These are phyloP conservation scores for Gomphus sp. DNA, from an alignment of 1,284 basidiomycete species.

Conservation along the genomic window DNA sequence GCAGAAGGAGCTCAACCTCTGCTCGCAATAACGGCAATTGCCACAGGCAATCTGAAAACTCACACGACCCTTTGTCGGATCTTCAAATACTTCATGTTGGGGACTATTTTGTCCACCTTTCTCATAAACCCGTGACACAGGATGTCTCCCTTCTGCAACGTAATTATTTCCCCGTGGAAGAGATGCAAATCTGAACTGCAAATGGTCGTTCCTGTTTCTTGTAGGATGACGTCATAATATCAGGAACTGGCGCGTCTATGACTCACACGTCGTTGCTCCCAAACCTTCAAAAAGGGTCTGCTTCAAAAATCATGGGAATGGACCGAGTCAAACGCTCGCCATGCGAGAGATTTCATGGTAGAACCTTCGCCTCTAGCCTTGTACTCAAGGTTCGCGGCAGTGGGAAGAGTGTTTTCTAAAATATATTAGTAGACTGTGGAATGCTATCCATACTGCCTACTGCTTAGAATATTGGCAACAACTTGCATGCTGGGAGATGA, in stretches of 20 bases:
- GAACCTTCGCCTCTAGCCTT: constrained; percentile 39
- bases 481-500: constrained; percentile 27
- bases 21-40: constrained; percentile 59
- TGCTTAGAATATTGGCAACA: constrained; percentile 27
- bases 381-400: constrained; percentile 36
- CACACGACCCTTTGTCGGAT: constrained; percentile 63
- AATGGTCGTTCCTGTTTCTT: constrained; percentile 63
- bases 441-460: constrained; percentile 16
- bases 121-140: constrained; percentile 77
- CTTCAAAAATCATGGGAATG: constrained; percentile 6
- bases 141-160: constrained; percentile 65
- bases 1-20: constrained; percentile 66
- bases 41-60: constrained; percentile 78
- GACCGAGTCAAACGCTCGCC: constrained; percentile 40
- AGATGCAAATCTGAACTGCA: constrained; percentile 65
- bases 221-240: constrained; percentile 51
- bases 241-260: constrained; percentile 24
- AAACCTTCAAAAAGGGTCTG: neutral
- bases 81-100: constrained; percentile 49
- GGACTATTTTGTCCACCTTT: constrained; percentile 54
- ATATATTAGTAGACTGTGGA: neutral
- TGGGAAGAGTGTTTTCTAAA: constrained; percentile 32
- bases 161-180: constrained; percentile 50
- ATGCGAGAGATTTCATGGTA: constrained; percentile 63
- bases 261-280: constrained; percentile 16